Evolutionary conservation across 129 eudicot species (phyloP).

Genomic region (Saposhnikovia divaricata): DNA sequence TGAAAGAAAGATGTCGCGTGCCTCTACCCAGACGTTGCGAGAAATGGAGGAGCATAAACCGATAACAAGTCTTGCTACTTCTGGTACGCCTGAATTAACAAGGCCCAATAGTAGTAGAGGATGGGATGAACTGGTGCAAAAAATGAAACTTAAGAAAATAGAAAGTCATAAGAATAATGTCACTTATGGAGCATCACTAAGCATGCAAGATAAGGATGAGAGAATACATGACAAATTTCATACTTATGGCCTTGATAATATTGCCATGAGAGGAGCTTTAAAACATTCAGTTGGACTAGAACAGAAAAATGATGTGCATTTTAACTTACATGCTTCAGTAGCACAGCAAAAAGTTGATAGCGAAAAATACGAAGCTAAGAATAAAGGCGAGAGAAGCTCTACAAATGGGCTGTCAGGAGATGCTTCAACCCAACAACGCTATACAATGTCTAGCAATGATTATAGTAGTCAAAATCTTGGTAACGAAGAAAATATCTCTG

Average conservation of each 20-base stretch:
- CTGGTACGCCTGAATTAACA: background rate
- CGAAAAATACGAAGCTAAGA: background rate
- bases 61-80: background rate
- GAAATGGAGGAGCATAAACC: slow-evolving; percentile 7
- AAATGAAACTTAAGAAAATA: background rate
- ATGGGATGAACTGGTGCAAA: slow-evolving; percentile 1
- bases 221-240: background rate
- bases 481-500: slow-evolving; percentile 2
- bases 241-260: background rate
- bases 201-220: background rate
- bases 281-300: background rate
- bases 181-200: background rate
- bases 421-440: background rate
- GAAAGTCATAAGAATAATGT: background rate
- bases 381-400: background rate
- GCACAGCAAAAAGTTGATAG: background rate
- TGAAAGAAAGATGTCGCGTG: background rate
- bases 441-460: background rate
- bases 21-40: background rate
- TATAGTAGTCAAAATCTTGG: slow-evolving; percentile 7
- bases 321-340: background rate
- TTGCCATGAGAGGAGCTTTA: background rate
- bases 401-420: background rate
- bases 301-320: background rate
- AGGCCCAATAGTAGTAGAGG: background rate